A percentile compares a stretch with the other conserved stretches of the same genome.
Conservation (phyloP, 1,284 basidiomycete genomes). For the Sanghuangporus weigelae region DNA sequence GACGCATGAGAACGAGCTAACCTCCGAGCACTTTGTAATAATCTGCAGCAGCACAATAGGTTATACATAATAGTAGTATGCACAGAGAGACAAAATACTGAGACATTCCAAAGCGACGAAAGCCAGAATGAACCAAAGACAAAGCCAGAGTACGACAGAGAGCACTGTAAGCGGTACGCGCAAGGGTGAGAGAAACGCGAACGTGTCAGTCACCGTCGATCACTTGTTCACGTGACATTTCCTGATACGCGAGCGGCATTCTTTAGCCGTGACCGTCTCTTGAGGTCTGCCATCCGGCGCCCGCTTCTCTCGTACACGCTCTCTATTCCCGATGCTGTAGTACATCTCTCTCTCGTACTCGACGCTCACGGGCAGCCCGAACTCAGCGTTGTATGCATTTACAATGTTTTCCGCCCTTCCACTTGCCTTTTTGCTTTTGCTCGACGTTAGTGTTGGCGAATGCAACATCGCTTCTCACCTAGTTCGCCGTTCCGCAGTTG, state of each 20-base stretch:
- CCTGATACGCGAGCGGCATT: not conserved
- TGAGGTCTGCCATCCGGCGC: not conserved
- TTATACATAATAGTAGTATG: slow-evolving; percentile 17
- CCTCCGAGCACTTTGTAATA: slow-evolving; percentile 72
- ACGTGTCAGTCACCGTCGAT: slow-evolving; percentile 5
- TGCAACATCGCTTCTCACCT: not conserved
- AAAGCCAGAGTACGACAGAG: not conserved
- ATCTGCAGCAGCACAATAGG: slow-evolving; percentile 46
- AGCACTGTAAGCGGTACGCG: not conserved
- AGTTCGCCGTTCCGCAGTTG: not conserved
- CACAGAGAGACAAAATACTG: slow-evolving; percentile 10
- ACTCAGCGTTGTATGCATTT: not conserved
- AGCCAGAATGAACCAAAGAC: not conserved
- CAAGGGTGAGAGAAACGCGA: not conserved
- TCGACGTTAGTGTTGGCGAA: not conserved
- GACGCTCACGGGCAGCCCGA: not conserved
- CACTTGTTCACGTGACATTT: not conserved
- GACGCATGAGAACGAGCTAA: slow-evolving; percentile 36
- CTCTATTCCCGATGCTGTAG: not conserved
- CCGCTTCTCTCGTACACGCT: not conserved
- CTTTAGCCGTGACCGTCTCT: not conserved
- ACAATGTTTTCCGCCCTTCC: not conserved
- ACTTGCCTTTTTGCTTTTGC: not conserved
- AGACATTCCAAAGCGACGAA: slow-evolving; percentile 5
- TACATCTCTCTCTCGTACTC: not conserved